Evolutionary conservation across 164 flowering plant genomes (phyloP).

Genomic region (Platanus orientalis): DNA sequence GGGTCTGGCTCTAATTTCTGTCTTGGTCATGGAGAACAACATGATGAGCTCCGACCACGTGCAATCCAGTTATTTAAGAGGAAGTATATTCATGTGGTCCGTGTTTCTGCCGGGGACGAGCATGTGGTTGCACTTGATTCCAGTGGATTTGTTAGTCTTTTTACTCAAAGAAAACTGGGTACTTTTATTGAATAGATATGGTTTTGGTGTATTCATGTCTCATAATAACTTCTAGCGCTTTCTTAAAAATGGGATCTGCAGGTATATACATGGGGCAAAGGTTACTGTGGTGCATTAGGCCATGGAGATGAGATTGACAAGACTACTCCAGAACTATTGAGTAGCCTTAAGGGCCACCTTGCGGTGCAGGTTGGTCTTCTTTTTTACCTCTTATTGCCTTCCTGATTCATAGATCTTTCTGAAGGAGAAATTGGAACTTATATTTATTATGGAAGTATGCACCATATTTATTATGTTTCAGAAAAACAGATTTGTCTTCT

Average conservation of each 20-base stretch:
- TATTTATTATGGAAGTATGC: no score
- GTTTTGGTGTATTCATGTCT: background rate
- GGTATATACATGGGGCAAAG: constrained; percentile 99
- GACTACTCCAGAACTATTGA: constrained; percentile 59
- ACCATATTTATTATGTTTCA: no score
- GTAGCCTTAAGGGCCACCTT: constrained; percentile 52
- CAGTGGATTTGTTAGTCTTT: constrained; percentile 66
- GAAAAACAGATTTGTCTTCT: no score
- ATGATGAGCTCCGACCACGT: constrained; percentile 67
- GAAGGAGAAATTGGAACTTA: no score
- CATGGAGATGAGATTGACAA: constrained; percentile 94
- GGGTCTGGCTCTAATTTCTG: constrained; percentile 91
- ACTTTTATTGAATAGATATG: background rate
- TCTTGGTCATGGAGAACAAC: constrained; percentile 96
- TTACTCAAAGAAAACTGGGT: background rate
- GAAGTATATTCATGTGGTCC: constrained; percentile 62
- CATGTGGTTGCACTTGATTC: constrained; percentile 97
- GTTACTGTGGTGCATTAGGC: constrained; percentile 94
- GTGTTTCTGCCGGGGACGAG: constrained; percentile 95
- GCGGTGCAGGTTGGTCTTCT: constrained; percentile 63
- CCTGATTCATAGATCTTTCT: no score
- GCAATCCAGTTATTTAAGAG: constrained; percentile 62
- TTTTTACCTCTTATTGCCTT: no score
- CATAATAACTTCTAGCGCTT: background rate
- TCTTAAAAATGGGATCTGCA: constrained; percentile 21